Conservation (phyloP, 2,329 filamentous ascomycete species). For the Fusarium ambrosium region DNA sequence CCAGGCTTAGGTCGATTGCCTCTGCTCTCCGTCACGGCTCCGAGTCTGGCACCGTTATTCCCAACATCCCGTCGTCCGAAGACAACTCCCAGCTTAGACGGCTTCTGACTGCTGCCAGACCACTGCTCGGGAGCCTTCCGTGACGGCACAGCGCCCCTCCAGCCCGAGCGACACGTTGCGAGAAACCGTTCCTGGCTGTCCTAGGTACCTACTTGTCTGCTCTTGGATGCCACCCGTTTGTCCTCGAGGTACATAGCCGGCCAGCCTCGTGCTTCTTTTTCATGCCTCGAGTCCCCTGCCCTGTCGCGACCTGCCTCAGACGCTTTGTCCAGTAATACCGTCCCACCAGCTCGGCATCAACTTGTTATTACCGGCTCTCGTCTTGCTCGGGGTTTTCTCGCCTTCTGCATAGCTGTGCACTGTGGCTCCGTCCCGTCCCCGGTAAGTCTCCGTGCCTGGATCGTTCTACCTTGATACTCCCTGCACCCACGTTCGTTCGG, state of each 20-base stretch:
- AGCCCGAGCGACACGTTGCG: conserved; percentile 30
- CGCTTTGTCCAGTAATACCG: conserved; percentile 15
- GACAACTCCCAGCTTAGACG: conserved; percentile 14
- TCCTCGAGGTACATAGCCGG: conserved; percentile 33
- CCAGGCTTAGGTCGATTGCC: conserved; percentile 38
- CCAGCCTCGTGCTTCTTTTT: conserved; percentile 28
- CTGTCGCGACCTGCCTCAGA: conserved; percentile 24
- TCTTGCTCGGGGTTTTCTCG: conserved; percentile 43
- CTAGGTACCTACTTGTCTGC: conserved; percentile 12
- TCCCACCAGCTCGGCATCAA: conserved; percentile 28
- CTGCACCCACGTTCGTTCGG: conserved; percentile 39
- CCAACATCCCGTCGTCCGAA: conserved; percentile 50
- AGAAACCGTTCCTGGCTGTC: conserved; percentile 24
- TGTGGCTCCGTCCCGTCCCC: conserved; percentile 35
- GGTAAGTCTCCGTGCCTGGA: conserved; percentile 43
- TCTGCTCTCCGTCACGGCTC: conserved; percentile 37
- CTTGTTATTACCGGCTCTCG: conserved; percentile 22
- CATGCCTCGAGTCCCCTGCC: conserved; percentile 8
- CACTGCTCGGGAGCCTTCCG: conserved; percentile 43
- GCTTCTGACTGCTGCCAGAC: conserved; percentile 16
- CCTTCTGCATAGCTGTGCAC: conserved; percentile 28
- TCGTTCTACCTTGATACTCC: conserved; percentile 29
- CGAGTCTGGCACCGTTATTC: conserved; percentile 32
- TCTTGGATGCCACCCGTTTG: conserved; percentile 32
- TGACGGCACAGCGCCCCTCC: conserved; percentile 27